Evolutionary conservation across 768 basidiomycete species (phyloP).

Genomic region (Russula ochroleuca): DNA sequence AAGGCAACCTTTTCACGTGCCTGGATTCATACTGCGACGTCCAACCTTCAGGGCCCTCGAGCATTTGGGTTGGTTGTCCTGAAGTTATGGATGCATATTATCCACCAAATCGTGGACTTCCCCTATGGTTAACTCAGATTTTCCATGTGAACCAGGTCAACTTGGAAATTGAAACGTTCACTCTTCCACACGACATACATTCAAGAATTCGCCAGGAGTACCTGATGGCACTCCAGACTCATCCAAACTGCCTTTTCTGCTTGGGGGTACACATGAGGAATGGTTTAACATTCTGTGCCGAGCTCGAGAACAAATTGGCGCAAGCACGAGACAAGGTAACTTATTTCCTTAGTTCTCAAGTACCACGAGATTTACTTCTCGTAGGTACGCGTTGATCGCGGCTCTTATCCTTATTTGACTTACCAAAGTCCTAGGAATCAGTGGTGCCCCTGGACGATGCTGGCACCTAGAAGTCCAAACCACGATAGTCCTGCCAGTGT

Average conservation of each 20-base stretch:
- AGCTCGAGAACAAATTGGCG: background rate
- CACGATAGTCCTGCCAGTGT: background rate
- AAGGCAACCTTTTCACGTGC: background rate
- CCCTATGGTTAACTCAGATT: too few relatives aligned
- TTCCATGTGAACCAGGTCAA: background rate
- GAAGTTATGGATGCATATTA: too few relatives aligned
- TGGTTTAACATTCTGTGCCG: background rate
- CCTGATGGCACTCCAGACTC: background rate
- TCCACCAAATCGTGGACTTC: too few relatives aligned
- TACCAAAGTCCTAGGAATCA: background rate
- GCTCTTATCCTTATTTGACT: background rate
- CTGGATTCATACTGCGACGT: background rate
- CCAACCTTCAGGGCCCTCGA: conserved; percentile 30
- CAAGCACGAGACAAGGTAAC: background rate
- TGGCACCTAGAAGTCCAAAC: background rate
- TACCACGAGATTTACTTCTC: background rate
- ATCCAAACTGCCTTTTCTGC: background rate
- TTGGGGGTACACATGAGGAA: background rate
- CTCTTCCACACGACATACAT: background rate
- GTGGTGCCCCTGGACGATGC: background rate
- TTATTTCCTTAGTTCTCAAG: background rate
- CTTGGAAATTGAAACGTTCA: background rate
- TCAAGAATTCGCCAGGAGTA: background rate
- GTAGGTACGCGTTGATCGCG: background rate
- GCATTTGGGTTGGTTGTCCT: too few relatives aligned